phyloP scores from a whole-genome alignment of 768 basidiomycete species.

The Suillus clintonianus region DNA sequence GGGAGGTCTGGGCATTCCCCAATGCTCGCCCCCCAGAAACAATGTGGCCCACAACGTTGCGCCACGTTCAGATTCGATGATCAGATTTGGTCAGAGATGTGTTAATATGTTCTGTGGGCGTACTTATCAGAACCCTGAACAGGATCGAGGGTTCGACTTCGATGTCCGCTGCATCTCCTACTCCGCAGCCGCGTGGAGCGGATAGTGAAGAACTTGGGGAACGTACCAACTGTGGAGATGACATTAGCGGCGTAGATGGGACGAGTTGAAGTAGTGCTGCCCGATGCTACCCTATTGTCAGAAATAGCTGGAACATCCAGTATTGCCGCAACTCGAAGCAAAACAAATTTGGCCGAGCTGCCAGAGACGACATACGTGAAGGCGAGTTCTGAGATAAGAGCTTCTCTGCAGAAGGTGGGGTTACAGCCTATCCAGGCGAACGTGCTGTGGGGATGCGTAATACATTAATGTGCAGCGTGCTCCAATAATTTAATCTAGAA shows the following conservation, averaged over 20 bases:
- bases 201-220: constrained; percentile 93
- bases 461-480: constrained; percentile 56
- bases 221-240: constrained; percentile 83
- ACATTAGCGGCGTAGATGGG: constrained; percentile 99
- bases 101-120: constrained; percentile 58
- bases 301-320: constrained; percentile 91
- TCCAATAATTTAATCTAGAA: constrained; percentile 66
- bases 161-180: constrained; percentile 52
- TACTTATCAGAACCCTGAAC: constrained; percentile 56
- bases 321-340: constrained; percentile 88
- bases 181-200: constrained; percentile 75
- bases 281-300: constrained; percentile 56
- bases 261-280: constrained; percentile 83
- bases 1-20: constrained; percentile 94
- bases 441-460: constrained; percentile 56
- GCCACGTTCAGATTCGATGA: constrained; percentile 88
- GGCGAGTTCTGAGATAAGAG: constrained; percentile 60
- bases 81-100: constrained; percentile 86
- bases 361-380: constrained; percentile 93
- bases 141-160: constrained; percentile 62
- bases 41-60: constrained; percentile 75
- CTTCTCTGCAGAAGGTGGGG: constrained; percentile 74
- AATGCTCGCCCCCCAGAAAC: constrained; percentile 94
- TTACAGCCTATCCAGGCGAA: constrained; percentile 48
- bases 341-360: constrained; percentile 85